Evolutionary conservation across 345 rosid genomes (phyloP).

Genomic region (Aurinia saxatilis): DNA sequence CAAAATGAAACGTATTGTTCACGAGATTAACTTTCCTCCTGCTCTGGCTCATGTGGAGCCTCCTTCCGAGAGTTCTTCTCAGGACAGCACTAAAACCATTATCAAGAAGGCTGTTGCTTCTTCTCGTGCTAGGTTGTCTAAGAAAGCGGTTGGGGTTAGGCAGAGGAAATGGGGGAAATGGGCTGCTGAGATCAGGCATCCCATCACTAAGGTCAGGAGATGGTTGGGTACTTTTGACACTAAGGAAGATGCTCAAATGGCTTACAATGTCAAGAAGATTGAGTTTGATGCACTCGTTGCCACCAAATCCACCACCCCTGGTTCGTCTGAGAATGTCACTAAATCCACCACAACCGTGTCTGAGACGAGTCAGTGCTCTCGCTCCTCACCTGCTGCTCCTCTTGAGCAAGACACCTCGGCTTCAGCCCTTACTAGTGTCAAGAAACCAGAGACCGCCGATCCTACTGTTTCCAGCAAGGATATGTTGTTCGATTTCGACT

Average conservation of each 20-base stretch:
- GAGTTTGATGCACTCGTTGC: slow-evolving; percentile 50
- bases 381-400: slow-evolving; percentile 46
- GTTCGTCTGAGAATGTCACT: not conserved
- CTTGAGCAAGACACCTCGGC: slow-evolving; percentile 44
- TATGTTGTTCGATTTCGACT: slow-evolving; percentile 16
- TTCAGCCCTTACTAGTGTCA: slow-evolving; percentile 17
- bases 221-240: slow-evolving; percentile 93
- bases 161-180: slow-evolving; percentile 98
- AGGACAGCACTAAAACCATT: slow-evolving; percentile 50
- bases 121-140: slow-evolving; percentile 3
- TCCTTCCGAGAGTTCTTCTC: slow-evolving; percentile 47
- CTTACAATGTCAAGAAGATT: slow-evolving; percentile 52
- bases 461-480: not conserved
- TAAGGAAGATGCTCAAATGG: slow-evolving; percentile 75
- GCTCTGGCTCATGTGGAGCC: not conserved
- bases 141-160: slow-evolving; percentile 63
- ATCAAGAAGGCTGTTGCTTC: slow-evolving; percentile 6
- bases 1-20: slow-evolving; percentile 43
- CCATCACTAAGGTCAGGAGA: slow-evolving; percentile 43
- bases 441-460: not conserved
- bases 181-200: slow-evolving; percentile 97
- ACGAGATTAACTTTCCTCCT: slow-evolving; percentile 39
- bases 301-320: not conserved
- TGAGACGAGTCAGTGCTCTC: slow-evolving; percentile 49
- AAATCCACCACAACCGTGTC: slow-evolving; percentile 16